Percentiles rank a stretch among this genome's conserved stretches.
These are phyloP conservation scores for Galeopsis tetrahit DNA, from an alignment of 257 asterid species.

Conservation along the genomic window DNA sequence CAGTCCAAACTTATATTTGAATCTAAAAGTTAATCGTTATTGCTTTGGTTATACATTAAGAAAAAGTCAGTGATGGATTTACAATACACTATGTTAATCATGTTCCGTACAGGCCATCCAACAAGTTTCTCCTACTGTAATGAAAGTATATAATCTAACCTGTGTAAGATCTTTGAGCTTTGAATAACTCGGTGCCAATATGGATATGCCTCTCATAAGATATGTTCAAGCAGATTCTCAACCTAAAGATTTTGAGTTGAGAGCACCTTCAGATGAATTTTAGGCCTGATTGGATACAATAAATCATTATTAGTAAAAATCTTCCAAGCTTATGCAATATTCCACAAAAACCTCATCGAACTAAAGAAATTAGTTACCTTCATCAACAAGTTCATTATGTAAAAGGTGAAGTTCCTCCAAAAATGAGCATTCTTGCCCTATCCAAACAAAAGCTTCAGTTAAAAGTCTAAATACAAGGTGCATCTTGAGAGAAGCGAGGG, in stretches of 20 bases:
- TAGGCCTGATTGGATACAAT: conserved; percentile 52
- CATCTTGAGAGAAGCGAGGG: conserved; percentile 83
- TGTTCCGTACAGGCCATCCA: background rate
- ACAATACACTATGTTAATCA: too few relatives aligned
- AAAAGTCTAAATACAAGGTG: conserved; percentile 67
- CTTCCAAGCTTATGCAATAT: conserved; percentile 4
- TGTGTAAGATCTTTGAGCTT: conserved; percentile 82
- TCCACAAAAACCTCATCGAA: conserved; percentile 1
- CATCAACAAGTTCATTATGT: conserved; percentile 81
- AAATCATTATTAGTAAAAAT: conserved; percentile 14
- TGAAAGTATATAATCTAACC: conserved; percentile 43
- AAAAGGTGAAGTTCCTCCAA: conserved; percentile 92
- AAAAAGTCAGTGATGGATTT: background rate
- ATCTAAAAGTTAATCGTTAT: too few relatives aligned
- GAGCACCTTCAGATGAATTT: conserved; percentile 73
- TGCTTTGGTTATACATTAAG: background rate
- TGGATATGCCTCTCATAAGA: conserved; percentile 72
- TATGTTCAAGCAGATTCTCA: conserved; percentile 76
- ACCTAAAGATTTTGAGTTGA: conserved; percentile 63
- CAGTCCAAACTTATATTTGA: too few relatives aligned
- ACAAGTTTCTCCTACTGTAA: background rate
- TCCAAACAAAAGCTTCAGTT: conserved; percentile 64
- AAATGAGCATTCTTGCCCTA: conserved; percentile 73
- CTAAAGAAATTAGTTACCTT: conserved; percentile 74
- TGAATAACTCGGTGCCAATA: conserved; percentile 63